These are phyloP conservation scores for Leucaena leucocephala DNA, from an alignment of 306 rosid species.

Conservation along the genomic window DNA sequence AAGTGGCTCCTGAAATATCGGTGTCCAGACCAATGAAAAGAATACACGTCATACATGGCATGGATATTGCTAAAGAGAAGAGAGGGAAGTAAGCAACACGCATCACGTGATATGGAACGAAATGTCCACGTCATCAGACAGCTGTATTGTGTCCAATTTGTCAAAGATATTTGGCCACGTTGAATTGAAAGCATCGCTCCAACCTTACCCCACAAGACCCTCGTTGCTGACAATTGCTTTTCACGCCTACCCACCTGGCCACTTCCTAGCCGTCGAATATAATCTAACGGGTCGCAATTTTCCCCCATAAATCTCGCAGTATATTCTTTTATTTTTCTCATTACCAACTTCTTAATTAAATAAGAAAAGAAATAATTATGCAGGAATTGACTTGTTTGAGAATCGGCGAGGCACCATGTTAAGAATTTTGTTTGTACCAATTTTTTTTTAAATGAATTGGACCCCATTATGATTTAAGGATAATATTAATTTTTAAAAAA, in stretches of 20 bases:
- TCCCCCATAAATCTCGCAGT: too few species aligned
- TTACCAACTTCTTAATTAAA: background rate
- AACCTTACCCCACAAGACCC: background rate
- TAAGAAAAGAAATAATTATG: background rate
- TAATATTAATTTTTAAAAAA: too few species aligned
- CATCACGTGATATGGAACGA: slow-evolving; percentile 41
- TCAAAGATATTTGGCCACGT: slow-evolving; percentile 4
- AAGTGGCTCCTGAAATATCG: background rate
- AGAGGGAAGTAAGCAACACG: background rate
- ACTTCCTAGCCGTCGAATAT: background rate
- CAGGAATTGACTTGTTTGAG: background rate
- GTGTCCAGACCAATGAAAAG: background rate
- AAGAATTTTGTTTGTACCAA: too few species aligned
- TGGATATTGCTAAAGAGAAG: background rate
- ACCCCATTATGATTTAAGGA: too few species aligned
- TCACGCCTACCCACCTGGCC: background rate
- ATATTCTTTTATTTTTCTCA: background rate
- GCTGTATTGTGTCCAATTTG: slow-evolving; percentile 38
- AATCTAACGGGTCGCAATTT: too few species aligned
- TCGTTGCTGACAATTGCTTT: background rate
- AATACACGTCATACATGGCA: slow-evolving; percentile 23
- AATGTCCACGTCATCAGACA: slow-evolving; percentile 28
- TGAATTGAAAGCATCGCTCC: background rate
- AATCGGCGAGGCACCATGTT: background rate
- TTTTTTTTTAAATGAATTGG: too few species aligned